Evolutionary conservation across 2,329 filamentous ascomycete genomes (phyloP), one percentile per base, ranked within the genome.

Genomic region (Amauroascus verrucosus): DNA sequence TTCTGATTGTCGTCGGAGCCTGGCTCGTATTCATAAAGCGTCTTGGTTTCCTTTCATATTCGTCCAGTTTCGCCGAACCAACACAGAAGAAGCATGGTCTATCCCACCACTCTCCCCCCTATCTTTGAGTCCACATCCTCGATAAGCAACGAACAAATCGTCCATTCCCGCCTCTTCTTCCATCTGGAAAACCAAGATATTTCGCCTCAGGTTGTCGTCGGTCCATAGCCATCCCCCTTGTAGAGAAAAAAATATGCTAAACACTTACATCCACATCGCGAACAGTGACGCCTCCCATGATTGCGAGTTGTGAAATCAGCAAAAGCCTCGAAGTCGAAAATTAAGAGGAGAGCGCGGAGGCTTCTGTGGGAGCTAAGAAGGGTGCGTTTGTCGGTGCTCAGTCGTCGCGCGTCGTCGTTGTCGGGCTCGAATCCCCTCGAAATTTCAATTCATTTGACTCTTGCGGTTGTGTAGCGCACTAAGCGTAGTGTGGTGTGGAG

Each of bases 241-340:
- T 41, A 35, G 20, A 28, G 8, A 37, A 26, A 22, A 40, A 40
- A 16, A 33, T 35, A 9, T 18, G 20, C 30, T 37, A 48, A 50
- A 48, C 58, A 72, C 74, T 68, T 75, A 79, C 77, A 70, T 80
- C 78, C 71, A 83, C 80, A 77, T 83, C 80, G 71, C 79, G 79
- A 74, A 83, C 81, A 67, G 75, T 77, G 71, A 83, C 80, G 72
- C 81, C 80, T 73, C 77, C 77, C 81, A 83, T 83, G 70, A 73
- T 82, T 74, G 75, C 76, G 74, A 67, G 64, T 30, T 67, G 48
- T 63, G 62, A 61, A 63, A 62, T 62, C 61, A 59, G 60, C 59
- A 59, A 62, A 62, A 61, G 62, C 67, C 62, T 63, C 65, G 65
- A 63, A 35, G 61, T 65, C 18, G 35, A 54, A 49, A 38, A 48